These are phyloP conservation scores for Artomyces pyxidatus DNA, from an alignment of 768 basidiomycete species.

Conservation along the genomic window DNA sequence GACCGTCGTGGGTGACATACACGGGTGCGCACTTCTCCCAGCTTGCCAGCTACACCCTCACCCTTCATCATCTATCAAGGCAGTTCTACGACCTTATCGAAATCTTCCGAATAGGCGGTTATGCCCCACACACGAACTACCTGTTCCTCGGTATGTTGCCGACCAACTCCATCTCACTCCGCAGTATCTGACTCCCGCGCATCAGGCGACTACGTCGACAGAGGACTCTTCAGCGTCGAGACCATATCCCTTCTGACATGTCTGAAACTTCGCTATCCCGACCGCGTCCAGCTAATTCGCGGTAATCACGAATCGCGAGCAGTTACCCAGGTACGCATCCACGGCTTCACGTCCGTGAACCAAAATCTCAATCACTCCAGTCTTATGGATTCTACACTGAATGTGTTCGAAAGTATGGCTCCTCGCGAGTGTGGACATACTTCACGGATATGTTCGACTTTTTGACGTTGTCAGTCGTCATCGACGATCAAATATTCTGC, in stretches of 20 bases:
- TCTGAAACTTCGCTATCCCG: slow-evolving; percentile 93
- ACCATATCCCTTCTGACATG: slow-evolving; percentile 96
- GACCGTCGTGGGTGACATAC: slow-evolving; percentile 98
- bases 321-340: slow-evolving; percentile 84
- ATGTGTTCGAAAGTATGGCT: slow-evolving; percentile 95
- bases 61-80: slow-evolving; percentile 40
- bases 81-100: slow-evolving; percentile 99
- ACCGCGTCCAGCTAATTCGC: slow-evolving; percentile 91
- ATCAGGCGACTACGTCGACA: slow-evolving; percentile 95
- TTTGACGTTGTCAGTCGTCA: slow-evolving; percentile 92
- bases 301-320: slow-evolving; percentile 98
- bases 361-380: slow-evolving; percentile 32
- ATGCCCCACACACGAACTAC: slow-evolving; percentile 95
- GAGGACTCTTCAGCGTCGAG: slow-evolving; percentile 96
- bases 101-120: slow-evolving; percentile 97
- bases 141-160: slow-evolving; percentile 80
- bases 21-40: slow-evolving; percentile 62
- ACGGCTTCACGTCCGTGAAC: slow-evolving; percentile 2
- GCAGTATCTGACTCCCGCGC: not conserved
- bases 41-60: slow-evolving; percentile 22
- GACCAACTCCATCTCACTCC: not conserved
- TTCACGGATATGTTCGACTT: slow-evolving; percentile 99
- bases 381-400: slow-evolving; percentile 99
- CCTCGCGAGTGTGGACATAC: slow-evolving; percentile 95
- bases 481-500: slow-evolving; percentile 98